Conservation (phyloP, 305 asterid genomes). For the Fraxinus baroniana region DNA sequence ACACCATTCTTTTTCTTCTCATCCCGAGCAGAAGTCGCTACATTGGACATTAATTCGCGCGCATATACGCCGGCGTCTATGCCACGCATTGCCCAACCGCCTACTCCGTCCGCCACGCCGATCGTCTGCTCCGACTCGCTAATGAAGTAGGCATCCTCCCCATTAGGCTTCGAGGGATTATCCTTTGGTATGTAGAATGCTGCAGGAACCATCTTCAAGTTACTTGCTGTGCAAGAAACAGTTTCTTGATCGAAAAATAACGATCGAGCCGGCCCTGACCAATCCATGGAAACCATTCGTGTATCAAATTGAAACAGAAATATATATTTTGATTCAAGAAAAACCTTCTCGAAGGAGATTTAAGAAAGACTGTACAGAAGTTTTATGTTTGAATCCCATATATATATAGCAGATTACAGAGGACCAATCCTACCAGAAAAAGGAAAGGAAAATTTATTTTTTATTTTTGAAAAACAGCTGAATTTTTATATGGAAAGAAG, state of each 20-base stretch:
- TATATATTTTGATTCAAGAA: background rate
- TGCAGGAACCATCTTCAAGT: slow-evolving; percentile 25
- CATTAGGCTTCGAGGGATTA: slow-evolving; percentile 33
- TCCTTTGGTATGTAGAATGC: slow-evolving; percentile 38
- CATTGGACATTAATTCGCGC: slow-evolving; percentile 27
- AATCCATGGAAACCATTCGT: background rate
- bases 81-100: slow-evolving; percentile 30
- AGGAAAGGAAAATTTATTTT: background rate
- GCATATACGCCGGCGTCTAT: slow-evolving; percentile 34
- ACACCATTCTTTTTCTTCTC: slow-evolving; percentile 16
- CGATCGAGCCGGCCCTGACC: background rate
- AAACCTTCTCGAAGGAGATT: background rate
- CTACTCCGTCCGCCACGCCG: slow-evolving; percentile 56
- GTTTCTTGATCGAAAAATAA: background rate
- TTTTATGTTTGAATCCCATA: background rate
- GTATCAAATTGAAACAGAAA: background rate
- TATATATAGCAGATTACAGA: background rate
- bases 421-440: background rate
- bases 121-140: slow-evolving; percentile 20
- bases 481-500: background rate
- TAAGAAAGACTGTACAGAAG: background rate
- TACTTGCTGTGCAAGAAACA: background rate
- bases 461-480: background rate
- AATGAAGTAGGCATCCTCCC: slow-evolving; percentile 48
- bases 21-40: slow-evolving; percentile 28